Conservation (phyloP, 257 asterid genomes). For the Jaltomata sinuosa region DNA sequence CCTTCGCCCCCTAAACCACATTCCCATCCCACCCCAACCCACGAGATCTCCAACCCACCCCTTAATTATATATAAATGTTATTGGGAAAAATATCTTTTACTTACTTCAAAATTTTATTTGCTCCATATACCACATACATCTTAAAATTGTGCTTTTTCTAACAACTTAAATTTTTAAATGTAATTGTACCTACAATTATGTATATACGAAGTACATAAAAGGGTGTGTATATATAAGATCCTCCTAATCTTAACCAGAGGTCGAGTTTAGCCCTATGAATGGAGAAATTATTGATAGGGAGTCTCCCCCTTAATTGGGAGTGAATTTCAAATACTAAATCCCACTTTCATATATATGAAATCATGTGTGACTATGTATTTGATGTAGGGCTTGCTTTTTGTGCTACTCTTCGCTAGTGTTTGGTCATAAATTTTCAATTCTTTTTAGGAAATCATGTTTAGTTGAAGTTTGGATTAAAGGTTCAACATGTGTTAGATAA, state of each 20-base stretch:
- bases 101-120: background rate
- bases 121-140: background rate
- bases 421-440: no score
- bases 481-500: no score
- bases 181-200: background rate
- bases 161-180: background rate
- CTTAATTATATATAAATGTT: background rate
- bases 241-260: background rate
- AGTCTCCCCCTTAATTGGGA: background rate
- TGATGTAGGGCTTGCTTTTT: background rate
- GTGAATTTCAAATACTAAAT: no score
- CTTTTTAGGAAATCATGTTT: no score
- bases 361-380: background rate
- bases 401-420: background rate
- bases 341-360: background rate
- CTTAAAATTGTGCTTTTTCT: background rate
- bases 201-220: no score
- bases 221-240: no score
- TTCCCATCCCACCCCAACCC: no score
- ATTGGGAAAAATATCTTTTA: background rate
- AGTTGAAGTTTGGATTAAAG: no score
- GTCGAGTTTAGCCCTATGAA: background rate
- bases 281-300: background rate
- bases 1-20: no score
- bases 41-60: no score